Evolutionary conservation across 495 filamentous ascomycete species (phyloP).

Genomic region (Coniosporium apollinis): DNA sequence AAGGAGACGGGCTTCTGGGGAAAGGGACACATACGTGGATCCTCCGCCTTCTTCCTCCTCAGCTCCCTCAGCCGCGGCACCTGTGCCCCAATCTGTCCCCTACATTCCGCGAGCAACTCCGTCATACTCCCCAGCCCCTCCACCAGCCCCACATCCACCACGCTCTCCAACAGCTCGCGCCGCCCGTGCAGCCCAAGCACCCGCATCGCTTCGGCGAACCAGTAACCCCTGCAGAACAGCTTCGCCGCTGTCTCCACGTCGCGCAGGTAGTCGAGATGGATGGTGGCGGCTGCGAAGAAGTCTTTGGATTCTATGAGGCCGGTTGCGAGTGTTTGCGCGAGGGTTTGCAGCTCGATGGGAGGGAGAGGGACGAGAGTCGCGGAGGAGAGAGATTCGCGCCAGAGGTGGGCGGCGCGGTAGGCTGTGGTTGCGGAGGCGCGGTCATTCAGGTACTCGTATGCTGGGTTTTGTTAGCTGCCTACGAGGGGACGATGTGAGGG

Average conservation of each 20-base stretch:
- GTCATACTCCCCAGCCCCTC: conserved; percentile 64
- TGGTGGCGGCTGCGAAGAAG: conserved; percentile 57
- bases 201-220: conserved; percentile 70
- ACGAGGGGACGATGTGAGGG: not conserved
- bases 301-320: conserved; percentile 65
- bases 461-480: conserved; percentile 26
- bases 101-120: conserved; percentile 85
- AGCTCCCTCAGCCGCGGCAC: conserved; percentile 72
- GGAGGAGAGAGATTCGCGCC: conserved; percentile 74
- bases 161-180: conserved; percentile 29
- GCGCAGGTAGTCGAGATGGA: conserved; percentile 64
- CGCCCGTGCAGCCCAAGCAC: conserved; percentile 37
- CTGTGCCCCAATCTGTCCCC: conserved; percentile 63
- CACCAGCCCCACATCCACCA: conserved; percentile 60
- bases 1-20: too few species aligned
- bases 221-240: conserved; percentile 65
- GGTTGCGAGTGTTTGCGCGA: conserved; percentile 52
- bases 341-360: conserved; percentile 36
- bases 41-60: conserved; percentile 56
- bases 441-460: conserved; percentile 71
- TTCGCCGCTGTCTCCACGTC: conserved; percentile 49
- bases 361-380: conserved; percentile 50
- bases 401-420: conserved; percentile 68
- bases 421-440: conserved; percentile 55
- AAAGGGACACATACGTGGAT: conserved; percentile 52